Conservation (phyloP, 2,329 filamentous ascomycete genomes). For the Orbilia quercus region DNA sequence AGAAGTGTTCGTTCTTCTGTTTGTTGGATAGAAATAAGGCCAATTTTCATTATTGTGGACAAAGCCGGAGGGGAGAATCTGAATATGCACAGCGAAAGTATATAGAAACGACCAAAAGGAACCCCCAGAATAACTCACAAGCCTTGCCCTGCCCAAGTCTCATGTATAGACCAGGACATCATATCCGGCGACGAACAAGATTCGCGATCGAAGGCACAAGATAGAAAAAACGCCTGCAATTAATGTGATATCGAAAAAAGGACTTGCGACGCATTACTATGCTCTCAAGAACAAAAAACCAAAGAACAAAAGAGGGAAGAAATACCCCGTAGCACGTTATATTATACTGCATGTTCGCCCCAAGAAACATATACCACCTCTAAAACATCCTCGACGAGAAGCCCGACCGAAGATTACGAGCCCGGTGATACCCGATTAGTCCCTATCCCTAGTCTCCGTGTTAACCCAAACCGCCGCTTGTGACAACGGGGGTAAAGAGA, state of each 20-base stretch:
- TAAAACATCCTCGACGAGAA: background rate
- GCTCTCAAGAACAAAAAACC: conserved; percentile 1
- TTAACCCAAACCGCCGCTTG: conserved; percentile 37
- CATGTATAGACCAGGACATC: conserved; percentile 10
- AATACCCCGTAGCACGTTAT: conserved; percentile 30
- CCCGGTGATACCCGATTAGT: conserved; percentile 25
- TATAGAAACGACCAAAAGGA: conserved; percentile 7
- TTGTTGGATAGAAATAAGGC: conserved; percentile 4
- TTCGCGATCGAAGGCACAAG: conserved; percentile 2
- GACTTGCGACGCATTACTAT: conserved; percentile 18
- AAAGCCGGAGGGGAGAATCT: conserved; percentile 46
- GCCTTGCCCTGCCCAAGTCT: background rate
- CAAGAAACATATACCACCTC: background rate
- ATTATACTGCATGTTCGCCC: conserved; percentile 26
- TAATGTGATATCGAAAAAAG: conserved; percentile 18
- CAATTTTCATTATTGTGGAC: background rate
- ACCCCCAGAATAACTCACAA: conserved; percentile 5
- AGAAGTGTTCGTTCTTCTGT: background rate
- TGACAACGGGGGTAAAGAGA: conserved; percentile 20
- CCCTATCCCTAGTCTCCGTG: conserved; percentile 44
- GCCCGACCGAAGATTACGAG: background rate
- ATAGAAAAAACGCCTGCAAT: conserved; percentile 47
- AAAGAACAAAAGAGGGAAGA: conserved; percentile 23
- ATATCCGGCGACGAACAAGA: background rate
- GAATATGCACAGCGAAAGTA: conserved; percentile 33